Conservation (phyloP, 495 filamentous ascomycete genomes). For the Penicillium roqueforti region DNA sequence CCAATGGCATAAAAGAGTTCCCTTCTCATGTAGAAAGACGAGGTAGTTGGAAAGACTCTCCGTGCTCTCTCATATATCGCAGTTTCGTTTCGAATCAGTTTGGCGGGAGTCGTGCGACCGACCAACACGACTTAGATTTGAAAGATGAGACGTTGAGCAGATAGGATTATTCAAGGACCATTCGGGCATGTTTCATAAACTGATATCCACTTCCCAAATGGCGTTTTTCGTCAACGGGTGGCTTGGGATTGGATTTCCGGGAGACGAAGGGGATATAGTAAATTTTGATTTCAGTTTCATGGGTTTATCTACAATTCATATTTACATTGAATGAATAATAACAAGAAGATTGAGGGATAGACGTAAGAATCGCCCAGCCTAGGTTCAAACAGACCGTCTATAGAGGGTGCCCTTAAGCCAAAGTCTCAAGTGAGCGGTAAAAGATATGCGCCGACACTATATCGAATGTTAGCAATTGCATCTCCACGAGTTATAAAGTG, state of each 20-base stretch:
- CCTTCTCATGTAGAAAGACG: conserved; percentile 12
- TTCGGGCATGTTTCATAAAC: not conserved
- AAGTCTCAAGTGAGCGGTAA: not conserved
- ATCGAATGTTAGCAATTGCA: not conserved
- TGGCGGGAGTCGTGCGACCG: not conserved
- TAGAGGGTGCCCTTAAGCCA: too few relatives aligned
- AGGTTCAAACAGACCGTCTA: not conserved
- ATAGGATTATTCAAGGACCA: not conserved
- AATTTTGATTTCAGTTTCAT: not conserved
- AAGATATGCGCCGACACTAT: conserved; percentile 1
- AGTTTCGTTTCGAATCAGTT: not conserved
- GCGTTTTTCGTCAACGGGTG: not conserved
- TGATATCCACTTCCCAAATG: not conserved
- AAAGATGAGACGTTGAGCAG: not conserved
- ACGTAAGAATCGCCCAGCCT: not conserved
- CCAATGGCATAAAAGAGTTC: conserved; percentile 38
- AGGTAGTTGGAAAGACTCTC: not conserved
- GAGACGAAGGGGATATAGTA: not conserved
- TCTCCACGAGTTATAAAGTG: not conserved
- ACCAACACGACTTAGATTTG: not conserved
- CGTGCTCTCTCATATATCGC: not conserved
- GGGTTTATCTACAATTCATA: not conserved
- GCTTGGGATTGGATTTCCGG: not conserved
- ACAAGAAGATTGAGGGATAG: not conserved
- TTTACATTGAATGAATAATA: conserved; percentile 1